Conservation (phyloP, 768 basidiomycete genomes). For the Russula compacta region DNA sequence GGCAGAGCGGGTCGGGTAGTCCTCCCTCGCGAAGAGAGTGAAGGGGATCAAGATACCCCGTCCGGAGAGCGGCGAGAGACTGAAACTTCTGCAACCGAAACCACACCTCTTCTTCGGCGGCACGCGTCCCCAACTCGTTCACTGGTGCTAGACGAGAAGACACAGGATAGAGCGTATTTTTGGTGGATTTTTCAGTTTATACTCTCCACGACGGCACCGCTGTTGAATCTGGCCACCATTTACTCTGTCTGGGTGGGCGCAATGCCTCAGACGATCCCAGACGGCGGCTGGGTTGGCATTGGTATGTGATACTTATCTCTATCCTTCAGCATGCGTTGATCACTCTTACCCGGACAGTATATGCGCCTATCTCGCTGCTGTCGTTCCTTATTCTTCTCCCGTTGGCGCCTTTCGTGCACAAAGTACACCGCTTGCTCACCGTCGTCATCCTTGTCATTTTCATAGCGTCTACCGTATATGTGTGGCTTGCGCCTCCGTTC, state of each 20-base stretch:
- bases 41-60: conserved; percentile 1
- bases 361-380: conserved; percentile 36
- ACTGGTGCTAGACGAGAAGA: not conserved
- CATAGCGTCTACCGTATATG: conserved; percentile 31
- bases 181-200: conserved; percentile 58
- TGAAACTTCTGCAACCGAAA: conserved; percentile 13
- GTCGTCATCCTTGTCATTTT: conserved; percentile 34
- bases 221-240: conserved; percentile 43
- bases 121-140: not conserved
- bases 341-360: conserved; percentile 34
- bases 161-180: conserved; percentile 26
- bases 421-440: conserved; percentile 35
- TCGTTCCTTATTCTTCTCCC: conserved; percentile 48
- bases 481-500: conserved; percentile 52
- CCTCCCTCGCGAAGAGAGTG: conserved; percentile 5
- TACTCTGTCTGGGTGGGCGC: conserved; percentile 35
- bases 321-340: not conserved
- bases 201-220: conserved; percentile 42
- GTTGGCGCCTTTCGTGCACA: conserved; percentile 54
- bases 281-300: conserved; percentile 43
- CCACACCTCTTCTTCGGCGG: conserved; percentile 14
- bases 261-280: conserved; percentile 48
- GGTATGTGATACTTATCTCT: conserved; percentile 33
- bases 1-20: conserved; percentile 15
- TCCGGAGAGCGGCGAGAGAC: conserved; percentile 11